Conservation (phyloP, 2,329 filamentous ascomycete genomes). For the Alternaria gansuensis region DNA sequence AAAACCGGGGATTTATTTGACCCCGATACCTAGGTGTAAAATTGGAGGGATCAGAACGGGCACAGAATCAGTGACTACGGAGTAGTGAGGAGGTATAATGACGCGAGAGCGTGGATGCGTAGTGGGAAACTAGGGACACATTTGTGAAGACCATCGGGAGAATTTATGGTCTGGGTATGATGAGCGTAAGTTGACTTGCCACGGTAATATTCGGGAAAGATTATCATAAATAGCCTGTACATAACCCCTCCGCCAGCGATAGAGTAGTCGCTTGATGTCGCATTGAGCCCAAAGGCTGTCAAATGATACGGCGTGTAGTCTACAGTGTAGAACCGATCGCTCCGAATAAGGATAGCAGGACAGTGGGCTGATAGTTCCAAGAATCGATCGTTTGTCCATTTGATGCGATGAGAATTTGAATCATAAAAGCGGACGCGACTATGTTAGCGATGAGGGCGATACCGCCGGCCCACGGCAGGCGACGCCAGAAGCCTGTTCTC, state of each 20-base stretch:
- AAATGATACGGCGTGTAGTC: conserved; percentile 25
- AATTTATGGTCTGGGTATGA: background rate
- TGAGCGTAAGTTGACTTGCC: conserved; percentile 5
- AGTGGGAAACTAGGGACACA: background rate
- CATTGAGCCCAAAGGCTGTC: conserved; percentile 27
- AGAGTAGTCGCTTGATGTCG: conserved; percentile 17
- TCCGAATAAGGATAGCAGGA: background rate
- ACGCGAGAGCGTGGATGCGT: background rate
- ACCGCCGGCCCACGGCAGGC: background rate
- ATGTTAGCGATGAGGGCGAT: background rate
- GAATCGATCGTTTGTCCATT: background rate
- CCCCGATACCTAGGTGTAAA: background rate
- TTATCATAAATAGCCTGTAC: conserved; percentile 29
- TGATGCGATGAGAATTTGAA: background rate
- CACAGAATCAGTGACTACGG: background rate
- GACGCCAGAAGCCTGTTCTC: background rate
- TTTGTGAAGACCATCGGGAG: background rate
- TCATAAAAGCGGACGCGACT: background rate
- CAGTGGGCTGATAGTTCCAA: background rate
- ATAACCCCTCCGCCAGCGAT: conserved; percentile 24
- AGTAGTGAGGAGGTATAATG: background rate
- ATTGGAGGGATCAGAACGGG: background rate
- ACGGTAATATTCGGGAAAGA: conserved; percentile 19
- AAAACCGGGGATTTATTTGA: background rate
- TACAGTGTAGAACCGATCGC: conserved; percentile 29